Conservation (phyloP, 495 filamentous ascomycete genomes). For the Neurospora sp. region DNA sequence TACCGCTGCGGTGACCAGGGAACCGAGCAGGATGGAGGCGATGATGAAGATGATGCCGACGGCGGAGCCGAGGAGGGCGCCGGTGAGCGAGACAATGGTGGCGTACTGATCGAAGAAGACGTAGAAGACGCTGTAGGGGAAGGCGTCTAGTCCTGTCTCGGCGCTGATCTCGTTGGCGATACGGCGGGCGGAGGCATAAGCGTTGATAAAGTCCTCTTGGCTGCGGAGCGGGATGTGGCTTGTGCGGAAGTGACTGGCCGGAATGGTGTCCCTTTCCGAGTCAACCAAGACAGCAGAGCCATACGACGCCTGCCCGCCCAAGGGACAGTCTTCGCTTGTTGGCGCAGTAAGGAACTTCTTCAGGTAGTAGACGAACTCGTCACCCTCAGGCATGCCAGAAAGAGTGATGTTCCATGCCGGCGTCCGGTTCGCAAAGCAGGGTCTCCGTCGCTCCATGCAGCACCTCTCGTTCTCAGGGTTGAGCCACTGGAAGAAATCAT, state of each 20-base stretch:
- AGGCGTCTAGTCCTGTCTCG: conserved; percentile 64
- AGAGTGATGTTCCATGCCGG: conserved; percentile 84
- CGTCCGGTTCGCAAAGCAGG: conserved; percentile 67
- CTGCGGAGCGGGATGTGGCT: conserved; percentile 74
- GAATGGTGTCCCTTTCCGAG: conserved; percentile 48
- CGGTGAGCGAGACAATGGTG: conserved; percentile 68
- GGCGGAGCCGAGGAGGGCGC: conserved; percentile 68
- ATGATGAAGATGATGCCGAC: conserved; percentile 74
- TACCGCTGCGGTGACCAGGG: conserved; percentile 67
- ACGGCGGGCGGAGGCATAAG: conserved; percentile 81
- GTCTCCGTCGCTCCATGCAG: conserved; percentile 53
- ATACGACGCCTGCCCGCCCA: conserved; percentile 83
- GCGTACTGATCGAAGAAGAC: conserved; percentile 98
- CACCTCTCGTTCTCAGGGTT: conserved; percentile 76
- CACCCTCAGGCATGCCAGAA: conserved; percentile 80
- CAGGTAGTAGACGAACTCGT: conserved; percentile 80
- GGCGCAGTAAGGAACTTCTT: conserved; percentile 72
- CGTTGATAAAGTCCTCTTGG: conserved; percentile 88
- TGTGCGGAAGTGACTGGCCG: conserved; percentile 84
- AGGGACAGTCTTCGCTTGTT: conserved; percentile 71
- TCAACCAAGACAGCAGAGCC: conserved; percentile 78
- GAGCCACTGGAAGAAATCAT: conserved; percentile 93
- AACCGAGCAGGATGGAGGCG: conserved; percentile 71
- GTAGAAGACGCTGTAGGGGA: conserved; percentile 94
- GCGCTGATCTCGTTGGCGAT: conserved; percentile 66